Conservation (phyloP, 352 stramenopile genomes). For the Globisporangium yorkense region DNA sequence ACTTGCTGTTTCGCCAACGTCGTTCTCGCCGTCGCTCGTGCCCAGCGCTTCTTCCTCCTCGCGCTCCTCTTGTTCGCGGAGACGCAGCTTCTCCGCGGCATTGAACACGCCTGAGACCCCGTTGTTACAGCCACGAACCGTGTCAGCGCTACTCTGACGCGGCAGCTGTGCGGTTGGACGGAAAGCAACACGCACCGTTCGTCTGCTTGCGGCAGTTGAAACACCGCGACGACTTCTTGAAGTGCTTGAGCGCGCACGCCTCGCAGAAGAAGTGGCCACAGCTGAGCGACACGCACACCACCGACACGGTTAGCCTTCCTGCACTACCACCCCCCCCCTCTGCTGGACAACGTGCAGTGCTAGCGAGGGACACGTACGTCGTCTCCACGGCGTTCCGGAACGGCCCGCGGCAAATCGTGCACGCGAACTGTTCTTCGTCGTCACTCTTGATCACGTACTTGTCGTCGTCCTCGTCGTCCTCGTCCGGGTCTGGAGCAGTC, state of each 20-base stretch:
- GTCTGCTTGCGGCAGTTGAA: constrained; percentile 95
- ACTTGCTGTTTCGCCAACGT: constrained; percentile 3
- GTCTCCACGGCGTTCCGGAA: constrained; percentile 95
- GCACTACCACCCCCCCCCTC: too few species aligned
- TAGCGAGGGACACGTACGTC: constrained; percentile 22
- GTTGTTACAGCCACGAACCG: not conserved
- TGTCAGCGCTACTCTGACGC: too few species aligned
- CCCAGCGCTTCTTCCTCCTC: constrained; percentile 11
- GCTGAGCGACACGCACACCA: constrained; percentile 14
- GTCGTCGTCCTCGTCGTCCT: constrained; percentile 60
- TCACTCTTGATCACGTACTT: constrained; percentile 63
- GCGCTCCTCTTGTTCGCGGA: constrained; percentile 31
- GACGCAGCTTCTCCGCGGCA: constrained; percentile 74
- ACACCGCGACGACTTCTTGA: constrained; percentile 81
- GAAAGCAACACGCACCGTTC: constrained; percentile 43
- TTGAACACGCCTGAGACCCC: constrained; percentile 75
- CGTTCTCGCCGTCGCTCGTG: constrained; percentile 8
- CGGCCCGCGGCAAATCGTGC: constrained; percentile 90
- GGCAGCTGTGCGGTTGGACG: too few species aligned
- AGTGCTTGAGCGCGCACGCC: constrained; percentile 86
- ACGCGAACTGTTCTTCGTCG: constrained; percentile 90
- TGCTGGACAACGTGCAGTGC: not conserved
- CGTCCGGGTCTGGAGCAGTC: constrained; percentile 19
- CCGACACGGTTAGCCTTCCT: too few species aligned
- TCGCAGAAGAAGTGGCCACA: constrained; percentile 97